Evolutionary conservation across 352 stramenopile species (phyloP), one percentile per base, ranked within the genome.

Genomic region (Pythium phragmiticola): DNA sequence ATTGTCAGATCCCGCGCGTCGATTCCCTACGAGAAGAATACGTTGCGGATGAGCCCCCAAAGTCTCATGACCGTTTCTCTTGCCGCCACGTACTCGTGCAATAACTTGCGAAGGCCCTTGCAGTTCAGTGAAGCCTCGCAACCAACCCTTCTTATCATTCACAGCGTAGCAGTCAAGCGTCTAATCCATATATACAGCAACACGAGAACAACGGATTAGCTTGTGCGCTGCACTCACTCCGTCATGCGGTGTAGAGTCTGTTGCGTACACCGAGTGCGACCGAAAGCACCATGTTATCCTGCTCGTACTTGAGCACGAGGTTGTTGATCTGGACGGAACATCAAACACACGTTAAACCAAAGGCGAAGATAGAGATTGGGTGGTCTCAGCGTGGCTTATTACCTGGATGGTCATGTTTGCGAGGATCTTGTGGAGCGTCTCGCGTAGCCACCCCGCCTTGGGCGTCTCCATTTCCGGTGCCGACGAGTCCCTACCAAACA

Each of bases 261-360:
- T 46, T 46, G 65, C 74, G 54, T 69, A 95, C 86, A 60, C 87
- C 87, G 28, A 95, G 75, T 16, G 87, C 84, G 34, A 93, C 74
- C 0, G 87, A 95, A 5, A 95, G 77, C 16, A 95, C 87, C 37
- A 95, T 84, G 53, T 94, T 83, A 45, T 92, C 84, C 65, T 95
- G 78, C 52, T 95, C 84, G 60, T 94, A 95, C 63, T 95, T 95
- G 37, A 95, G 77, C 30, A 95, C 87, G 21, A 95, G 80, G 57
- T 95, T 95, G 63, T 94, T 94, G 41, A 95, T 68, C 72, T 94
- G 58, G 9, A 48, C 11, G 28, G 19, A 7, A 36, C 26, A 28
- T 17, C 28, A 23, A 26, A 28, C 5, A 13, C 7, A 55, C 4
- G 13, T 16, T 19, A 3, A 16, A 42, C 17, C 16, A 55, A 9